Evolutionary conservation across 2,329 filamentous ascomycete species (phyloP).

Genomic region (Fusarium praegraminearum): DNA sequence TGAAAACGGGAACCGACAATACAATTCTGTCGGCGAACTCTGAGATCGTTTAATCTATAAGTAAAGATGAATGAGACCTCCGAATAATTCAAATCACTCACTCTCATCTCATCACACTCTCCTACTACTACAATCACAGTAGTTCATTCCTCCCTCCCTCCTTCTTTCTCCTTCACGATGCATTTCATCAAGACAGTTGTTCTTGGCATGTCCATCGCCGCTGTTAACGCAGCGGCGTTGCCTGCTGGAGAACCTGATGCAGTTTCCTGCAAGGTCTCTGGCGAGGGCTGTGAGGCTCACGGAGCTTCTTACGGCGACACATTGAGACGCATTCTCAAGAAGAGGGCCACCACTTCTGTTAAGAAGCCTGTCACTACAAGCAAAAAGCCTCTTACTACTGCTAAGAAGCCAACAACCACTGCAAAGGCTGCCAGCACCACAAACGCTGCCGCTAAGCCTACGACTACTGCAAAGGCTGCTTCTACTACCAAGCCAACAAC

Average conservation of each 20-base stretch:
- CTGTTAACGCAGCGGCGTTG: constrained; percentile 13
- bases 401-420: background rate
- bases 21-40: background rate
- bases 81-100: background rate
- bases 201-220: constrained; percentile 12
- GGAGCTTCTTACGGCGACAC: background rate
- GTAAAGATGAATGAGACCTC: background rate
- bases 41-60: background rate
- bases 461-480: background rate
- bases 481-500: background rate
- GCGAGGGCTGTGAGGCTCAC: constrained; percentile 7
- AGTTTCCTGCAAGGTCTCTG: constrained; percentile 3
- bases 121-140: background rate
- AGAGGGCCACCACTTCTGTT: background rate
- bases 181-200: constrained; percentile 16
- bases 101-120: background rate
- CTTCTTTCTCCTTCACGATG: background rate
- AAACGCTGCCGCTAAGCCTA: background rate
- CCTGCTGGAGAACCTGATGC: background rate
- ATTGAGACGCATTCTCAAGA: constrained; percentile 6
- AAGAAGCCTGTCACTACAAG: background rate
- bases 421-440: background rate
- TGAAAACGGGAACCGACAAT: constrained; percentile 1
- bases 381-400: background rate
- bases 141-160: background rate